These are phyloP conservation scores for Wallemia hederae DNA, from an alignment of 1,284 basidiomycete species.

Conservation along the genomic window DNA sequence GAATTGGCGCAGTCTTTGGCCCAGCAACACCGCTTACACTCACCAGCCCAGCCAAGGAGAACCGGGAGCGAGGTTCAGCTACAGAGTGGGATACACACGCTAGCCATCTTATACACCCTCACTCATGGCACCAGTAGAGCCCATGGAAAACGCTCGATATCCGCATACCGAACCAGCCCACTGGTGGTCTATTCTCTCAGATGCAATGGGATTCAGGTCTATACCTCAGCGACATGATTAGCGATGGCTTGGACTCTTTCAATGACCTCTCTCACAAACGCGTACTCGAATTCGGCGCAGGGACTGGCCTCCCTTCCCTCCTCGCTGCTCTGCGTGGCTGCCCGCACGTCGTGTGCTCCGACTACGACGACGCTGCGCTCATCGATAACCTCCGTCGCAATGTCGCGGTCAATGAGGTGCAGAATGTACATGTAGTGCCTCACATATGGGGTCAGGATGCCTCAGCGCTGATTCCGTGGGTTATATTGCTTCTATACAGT, in stretches of 20 bases:
- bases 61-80: not conserved
- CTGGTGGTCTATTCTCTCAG: not conserved
- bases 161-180: not conserved
- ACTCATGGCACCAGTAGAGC: not conserved
- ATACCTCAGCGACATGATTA: not conserved
- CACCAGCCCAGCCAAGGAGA: not conserved
- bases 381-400: not conserved
- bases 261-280: not conserved
- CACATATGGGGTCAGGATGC: not conserved
- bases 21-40: not conserved
- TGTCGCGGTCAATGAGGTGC: not conserved
- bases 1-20: not conserved
- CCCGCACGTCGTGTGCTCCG: not conserved
- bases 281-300: not conserved
- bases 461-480: not conserved
- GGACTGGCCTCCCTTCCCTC: not conserved
- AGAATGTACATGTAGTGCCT: not conserved
- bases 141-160: not conserved
- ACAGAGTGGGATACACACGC: not conserved
- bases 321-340: not conserved
- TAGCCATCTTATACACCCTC: no score
- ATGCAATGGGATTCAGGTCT: slow-evolving; percentile 1
- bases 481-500: not conserved
- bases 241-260: not conserved
- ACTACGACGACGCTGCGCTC: not conserved